These are phyloP conservation scores for Stylosanthes scabra DNA, from an alignment of 331 rosid species.

Conservation along the genomic window DNA sequence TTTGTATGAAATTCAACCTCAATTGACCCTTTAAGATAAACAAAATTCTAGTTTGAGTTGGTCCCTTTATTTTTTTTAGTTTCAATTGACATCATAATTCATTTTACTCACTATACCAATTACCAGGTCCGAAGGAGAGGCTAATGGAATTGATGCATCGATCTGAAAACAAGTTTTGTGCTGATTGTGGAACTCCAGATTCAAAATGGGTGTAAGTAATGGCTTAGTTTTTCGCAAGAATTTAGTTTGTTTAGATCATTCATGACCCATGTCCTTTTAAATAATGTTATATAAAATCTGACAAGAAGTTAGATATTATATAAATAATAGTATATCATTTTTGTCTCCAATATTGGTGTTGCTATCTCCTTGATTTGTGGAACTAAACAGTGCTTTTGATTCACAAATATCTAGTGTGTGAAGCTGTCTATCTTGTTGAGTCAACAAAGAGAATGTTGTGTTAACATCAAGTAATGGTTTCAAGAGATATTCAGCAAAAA, in stretches of 20 bases:
- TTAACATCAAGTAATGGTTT: too few species aligned
- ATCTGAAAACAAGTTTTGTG: slow-evolving; percentile 67
- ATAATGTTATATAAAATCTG: too few species aligned
- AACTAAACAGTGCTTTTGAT: too few species aligned
- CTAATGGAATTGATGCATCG: slow-evolving; percentile 59
- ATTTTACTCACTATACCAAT: slow-evolving; percentile 31
- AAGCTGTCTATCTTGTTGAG: too few species aligned
- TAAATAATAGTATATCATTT: too few species aligned
- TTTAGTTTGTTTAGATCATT: slow-evolving; percentile 17
- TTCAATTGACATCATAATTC: background rate
- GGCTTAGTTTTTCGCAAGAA: background rate
- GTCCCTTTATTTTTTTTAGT: background rate
- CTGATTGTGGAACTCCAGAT: slow-evolving; percentile 92
- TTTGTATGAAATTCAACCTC: background rate
- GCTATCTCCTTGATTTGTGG: too few species aligned
- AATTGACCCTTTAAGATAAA: background rate
- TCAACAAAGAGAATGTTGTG: too few species aligned
- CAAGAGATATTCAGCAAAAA: too few species aligned
- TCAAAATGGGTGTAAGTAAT: slow-evolving; percentile 97
- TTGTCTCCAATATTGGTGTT: too few species aligned
- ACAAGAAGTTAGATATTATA: too few species aligned
- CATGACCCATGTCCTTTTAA: too few species aligned
- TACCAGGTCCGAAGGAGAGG: slow-evolving; percentile 74
- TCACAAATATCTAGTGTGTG: too few species aligned
- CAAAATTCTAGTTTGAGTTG: background rate